Conservation (phyloP, 1,284 basidiomycete species). For the Cutaneotrichosporon cutaneum region DNA sequence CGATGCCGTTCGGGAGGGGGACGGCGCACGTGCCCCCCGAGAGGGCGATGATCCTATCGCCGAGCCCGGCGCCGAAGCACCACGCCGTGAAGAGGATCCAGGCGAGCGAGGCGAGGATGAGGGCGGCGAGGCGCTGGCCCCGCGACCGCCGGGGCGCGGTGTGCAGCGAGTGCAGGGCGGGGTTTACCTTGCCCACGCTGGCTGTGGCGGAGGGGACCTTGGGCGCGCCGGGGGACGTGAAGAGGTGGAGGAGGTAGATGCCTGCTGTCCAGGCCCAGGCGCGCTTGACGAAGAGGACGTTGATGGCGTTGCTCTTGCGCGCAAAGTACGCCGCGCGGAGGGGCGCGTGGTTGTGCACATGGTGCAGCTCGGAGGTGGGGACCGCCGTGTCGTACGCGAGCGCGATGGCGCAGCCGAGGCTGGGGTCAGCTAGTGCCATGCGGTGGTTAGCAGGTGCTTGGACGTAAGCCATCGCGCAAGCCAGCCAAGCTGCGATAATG, state of each 20-base stretch:
- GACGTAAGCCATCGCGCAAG: no score
- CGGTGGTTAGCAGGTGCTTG: no score
- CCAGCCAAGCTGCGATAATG: background rate
- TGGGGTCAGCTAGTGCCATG: constrained; percentile 24
- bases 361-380: constrained; percentile 43
- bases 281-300: constrained; percentile 82
- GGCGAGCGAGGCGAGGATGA: constrained; percentile 63
- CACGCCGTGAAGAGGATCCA: constrained; percentile 79
- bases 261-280: constrained; percentile 88
- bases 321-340: constrained; percentile 65
- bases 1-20: constrained; percentile 56
- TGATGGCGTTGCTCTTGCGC: constrained; percentile 75
- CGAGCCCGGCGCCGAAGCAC: constrained; percentile 87
- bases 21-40: constrained; percentile 82
- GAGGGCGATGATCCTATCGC: constrained; percentile 69
- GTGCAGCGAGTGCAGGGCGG: constrained; percentile 52
- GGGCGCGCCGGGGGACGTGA: constrained; percentile 27
- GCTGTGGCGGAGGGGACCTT: background rate
- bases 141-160: constrained; percentile 48
- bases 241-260: constrained; percentile 59
- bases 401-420: constrained; percentile 54
- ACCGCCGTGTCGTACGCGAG: constrained; percentile 60
- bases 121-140: constrained; percentile 59
- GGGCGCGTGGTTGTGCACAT: constrained; percentile 56
- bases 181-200: constrained; percentile 11